These are phyloP conservation scores for Plantago elongata DNA, from an alignment of 257 asterid genomes.

Conservation along the genomic window DNA sequence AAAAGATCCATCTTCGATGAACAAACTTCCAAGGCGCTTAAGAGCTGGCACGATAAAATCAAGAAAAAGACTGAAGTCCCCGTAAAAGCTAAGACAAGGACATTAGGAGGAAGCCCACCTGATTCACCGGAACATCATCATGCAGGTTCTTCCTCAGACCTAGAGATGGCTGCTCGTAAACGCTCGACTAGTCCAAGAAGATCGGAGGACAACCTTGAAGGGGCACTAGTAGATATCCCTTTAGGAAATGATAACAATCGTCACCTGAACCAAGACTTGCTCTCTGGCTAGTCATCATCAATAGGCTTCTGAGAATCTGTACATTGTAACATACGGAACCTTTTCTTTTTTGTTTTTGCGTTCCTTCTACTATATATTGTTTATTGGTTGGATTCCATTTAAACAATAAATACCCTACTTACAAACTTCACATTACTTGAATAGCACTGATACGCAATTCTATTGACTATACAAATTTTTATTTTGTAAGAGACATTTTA, in stretches of 20 bases:
- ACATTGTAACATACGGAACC: no score
- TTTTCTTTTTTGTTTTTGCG: no score
- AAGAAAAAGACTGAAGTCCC: constrained; percentile 35
- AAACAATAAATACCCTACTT: no score
- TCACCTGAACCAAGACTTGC: background rate
- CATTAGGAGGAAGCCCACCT: constrained; percentile 44
- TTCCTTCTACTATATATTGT: no score
- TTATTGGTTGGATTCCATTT: no score
- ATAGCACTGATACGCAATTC: no score
- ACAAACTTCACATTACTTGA: no score
- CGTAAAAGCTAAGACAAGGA: constrained; percentile 23
- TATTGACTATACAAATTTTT: no score
- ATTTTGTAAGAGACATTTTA: no score
- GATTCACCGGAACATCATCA: constrained; percentile 28
- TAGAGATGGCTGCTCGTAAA: constrained; percentile 15
- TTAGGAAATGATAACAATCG: constrained; percentile 3
- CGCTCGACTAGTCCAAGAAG: constrained; percentile 7
- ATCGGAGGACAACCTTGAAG: background rate
- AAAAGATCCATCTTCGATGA: constrained; percentile 86
- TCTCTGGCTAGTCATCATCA: background rate
- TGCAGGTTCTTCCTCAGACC: background rate
- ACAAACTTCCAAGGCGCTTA: constrained; percentile 82
- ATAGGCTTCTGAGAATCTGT: no score
- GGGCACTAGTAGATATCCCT: constrained; percentile 3
- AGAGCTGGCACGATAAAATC: constrained; percentile 76